Percentiles rank a stretch among this genome's conserved stretches.
These are phyloP conservation scores for Lodderomyces theae DNA, from an alignment of 1,139 yeast species.

Conservation along the genomic window DNA sequence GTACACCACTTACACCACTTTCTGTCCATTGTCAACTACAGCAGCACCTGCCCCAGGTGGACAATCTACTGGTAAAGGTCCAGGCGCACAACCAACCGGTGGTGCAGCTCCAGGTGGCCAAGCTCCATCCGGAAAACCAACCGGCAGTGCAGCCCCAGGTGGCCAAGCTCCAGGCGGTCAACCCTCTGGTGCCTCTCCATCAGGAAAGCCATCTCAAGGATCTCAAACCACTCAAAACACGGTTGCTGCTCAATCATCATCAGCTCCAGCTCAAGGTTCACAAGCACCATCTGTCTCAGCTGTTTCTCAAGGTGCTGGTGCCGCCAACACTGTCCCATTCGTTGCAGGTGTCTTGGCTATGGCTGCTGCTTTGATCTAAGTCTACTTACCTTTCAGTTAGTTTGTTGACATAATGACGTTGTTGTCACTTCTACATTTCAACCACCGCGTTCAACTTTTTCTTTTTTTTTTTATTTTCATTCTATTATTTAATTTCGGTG, in stretches of 20 bases:
- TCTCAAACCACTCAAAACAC: background rate
- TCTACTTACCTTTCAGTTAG: no score
- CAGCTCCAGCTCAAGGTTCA: constrained; percentile 8
- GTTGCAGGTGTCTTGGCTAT: constrained; percentile 5
- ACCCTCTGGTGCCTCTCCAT: no score
- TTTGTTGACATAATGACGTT: no score
- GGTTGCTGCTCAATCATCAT: constrained; percentile 8
- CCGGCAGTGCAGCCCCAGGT: constrained; percentile 2
- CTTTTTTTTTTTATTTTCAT: no score
- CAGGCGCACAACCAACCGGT: no score
- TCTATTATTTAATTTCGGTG: no score
- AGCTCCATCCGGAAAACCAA: constrained; percentile 19
- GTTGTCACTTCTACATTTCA: no score
- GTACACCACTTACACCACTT: constrained; percentile 46
- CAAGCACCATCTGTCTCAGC: constrained; percentile 33
- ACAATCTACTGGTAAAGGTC: background rate
- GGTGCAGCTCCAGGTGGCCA: constrained; percentile 16
- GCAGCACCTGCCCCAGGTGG: constrained; percentile 14
- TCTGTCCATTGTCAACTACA: constrained; percentile 39
- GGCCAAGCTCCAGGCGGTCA: constrained; percentile 27
- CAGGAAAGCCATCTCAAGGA: no score
- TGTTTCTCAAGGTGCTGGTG: constrained; percentile 33
- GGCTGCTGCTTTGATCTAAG: constrained; percentile 41
- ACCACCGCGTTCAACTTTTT: no score
- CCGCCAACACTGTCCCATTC: constrained; percentile 49